Evolutionary conservation across 2,329 filamentous ascomycete genomes (phyloP), one percentile per base, ranked within the genome.

Genomic region (Colletotrichum tropicale): DNA sequence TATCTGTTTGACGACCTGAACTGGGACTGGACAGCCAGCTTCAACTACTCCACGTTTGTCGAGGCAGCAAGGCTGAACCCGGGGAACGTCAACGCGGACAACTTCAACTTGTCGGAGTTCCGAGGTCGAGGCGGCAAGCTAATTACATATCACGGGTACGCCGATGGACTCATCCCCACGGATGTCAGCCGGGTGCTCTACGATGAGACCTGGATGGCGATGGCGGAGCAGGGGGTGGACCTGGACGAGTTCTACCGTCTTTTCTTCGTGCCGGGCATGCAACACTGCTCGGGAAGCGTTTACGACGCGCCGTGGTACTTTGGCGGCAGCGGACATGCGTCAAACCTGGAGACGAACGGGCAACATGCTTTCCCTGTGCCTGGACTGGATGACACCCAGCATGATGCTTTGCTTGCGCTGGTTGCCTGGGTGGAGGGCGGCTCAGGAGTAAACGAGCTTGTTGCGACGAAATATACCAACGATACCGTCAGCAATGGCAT

Each of bases 221-320:
- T 90, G 87, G 69, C 69, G 16, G 69, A 56, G 24, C 60, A 66
- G 18, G 77, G 77, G 8, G 78, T 84, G 1, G 76, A 81, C 0
- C 58, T 74, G 21, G 61, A 76, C 61, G 86, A 88, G 26, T 89
- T 89, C 80, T 91, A 89, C 81, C 79, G 84, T 4, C 83, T 89
- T 77, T 91, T 91, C 79, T 80, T 84, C 6, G 85, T 90, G 5
- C 88, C 88, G 4, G 89, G 89, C 2, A 87, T 90, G 82, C 83
- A 82, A 21, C 89, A 91, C 79, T 91, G 90, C 71, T 75, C 70
- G 32, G 71, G 76, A 32, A 80, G 82, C 12, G 76, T 80, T 3
- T 77, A 80, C 8, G 78, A 81, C 36, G 84, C 84, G 24, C 85
- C 85, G 8, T 86, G 82, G 82, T 80, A 82, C 68, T 81, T 86